Evolutionary conservation across 768 basidiomycete species (phyloP).

Genomic region (Sarcodon aspratus): DNA sequence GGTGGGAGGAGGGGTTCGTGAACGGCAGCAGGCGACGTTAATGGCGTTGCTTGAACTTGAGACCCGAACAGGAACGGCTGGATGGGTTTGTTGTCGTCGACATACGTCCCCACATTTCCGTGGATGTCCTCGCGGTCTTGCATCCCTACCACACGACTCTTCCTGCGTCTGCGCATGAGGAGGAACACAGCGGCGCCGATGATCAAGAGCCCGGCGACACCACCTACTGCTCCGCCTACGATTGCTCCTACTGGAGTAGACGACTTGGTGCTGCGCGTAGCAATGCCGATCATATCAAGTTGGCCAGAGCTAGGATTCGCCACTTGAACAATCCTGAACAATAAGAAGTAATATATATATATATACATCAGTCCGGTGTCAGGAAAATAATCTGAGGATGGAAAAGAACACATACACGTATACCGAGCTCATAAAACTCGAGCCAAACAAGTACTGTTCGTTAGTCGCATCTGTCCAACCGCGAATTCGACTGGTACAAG

Average conservation of each 20-base stretch:
- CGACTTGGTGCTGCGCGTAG: slow-evolving; percentile 7
- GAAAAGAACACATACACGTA: slow-evolving; percentile 12
- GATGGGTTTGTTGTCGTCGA: background rate
- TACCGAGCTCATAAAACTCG: slow-evolving; percentile 13
- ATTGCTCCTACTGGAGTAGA: slow-evolving; percentile 16
- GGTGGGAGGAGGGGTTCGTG: background rate
- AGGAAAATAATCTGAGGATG: background rate
- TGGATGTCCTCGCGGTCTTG: background rate
- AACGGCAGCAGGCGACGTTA: background rate
- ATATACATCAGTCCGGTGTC: background rate
- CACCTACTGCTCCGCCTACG: slow-evolving; percentile 18
- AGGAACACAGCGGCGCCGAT: slow-evolving; percentile 15
- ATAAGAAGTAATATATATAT: background rate
- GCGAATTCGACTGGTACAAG: slow-evolving; percentile 14
- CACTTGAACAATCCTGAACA: slow-evolving; percentile 15
- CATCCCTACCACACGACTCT: background rate
- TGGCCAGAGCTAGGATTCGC: slow-evolving; percentile 6
- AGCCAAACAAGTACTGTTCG: slow-evolving; percentile 13
- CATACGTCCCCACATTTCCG: background rate
- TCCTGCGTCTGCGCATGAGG: slow-evolving; percentile 11
- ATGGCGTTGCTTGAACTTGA: background rate
- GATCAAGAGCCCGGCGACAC: slow-evolving; percentile 14
- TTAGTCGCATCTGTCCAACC: slow-evolving; percentile 13
- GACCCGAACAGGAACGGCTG: background rate
- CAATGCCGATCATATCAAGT: slow-evolving; percentile 12